Base-by-base conservation (phyloP, 2,329 filamentous ascomycete species). In the Neocucurbitaria cava region DNA sequence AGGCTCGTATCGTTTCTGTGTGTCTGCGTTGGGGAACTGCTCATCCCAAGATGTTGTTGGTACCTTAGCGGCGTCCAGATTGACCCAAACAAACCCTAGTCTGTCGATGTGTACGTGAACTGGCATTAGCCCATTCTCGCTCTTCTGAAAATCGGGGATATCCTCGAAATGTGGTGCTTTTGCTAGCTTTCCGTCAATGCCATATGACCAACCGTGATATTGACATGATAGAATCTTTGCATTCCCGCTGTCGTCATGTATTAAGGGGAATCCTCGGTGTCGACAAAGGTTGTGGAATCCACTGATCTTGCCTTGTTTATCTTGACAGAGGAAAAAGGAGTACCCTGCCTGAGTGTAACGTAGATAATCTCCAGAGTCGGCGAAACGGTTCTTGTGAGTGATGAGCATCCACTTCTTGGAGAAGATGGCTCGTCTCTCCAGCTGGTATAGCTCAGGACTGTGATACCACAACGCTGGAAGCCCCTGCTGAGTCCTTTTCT, bases 381-480 rank as follows among this genome's bases (percentile, higher is more conserved):
- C 42, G 13, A 65, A 48, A 7, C 74, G 68, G 5, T 55, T 56
- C 35, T 61, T 59, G 40, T 75, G 73, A 5, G 72, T 71, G 28
- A 75, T 60, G 40, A 76, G 61, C 17, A 73, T 62, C 73, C 74
- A 75, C 28, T 64, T 67, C 23, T 69, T 67, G 0, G 72, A 76
- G 58, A 81, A 81, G 41, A 81, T 77, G 13, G 79, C 76, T 4
- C 78, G 73, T 9, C 78, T 68, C 52, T 81, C 79, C 7, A 81
- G 71, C 56, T 79, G 70, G 50, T 78, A 81, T 61, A 79, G 72
- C 11, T 69, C 71, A n/a, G 64, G 61, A 4, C 63, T 74, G 23
- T 69, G 67, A 54, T 78, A 80, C 78, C 77, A 80, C 41, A 76
- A 77, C 26, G 77, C 66, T 7, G 77, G 75, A 43, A 55, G 43